These are phyloP conservation scores for Porphyrellus cyaneotinctus DNA, from an alignment of 768 basidiomycete species.

Conservation along the genomic window DNA sequence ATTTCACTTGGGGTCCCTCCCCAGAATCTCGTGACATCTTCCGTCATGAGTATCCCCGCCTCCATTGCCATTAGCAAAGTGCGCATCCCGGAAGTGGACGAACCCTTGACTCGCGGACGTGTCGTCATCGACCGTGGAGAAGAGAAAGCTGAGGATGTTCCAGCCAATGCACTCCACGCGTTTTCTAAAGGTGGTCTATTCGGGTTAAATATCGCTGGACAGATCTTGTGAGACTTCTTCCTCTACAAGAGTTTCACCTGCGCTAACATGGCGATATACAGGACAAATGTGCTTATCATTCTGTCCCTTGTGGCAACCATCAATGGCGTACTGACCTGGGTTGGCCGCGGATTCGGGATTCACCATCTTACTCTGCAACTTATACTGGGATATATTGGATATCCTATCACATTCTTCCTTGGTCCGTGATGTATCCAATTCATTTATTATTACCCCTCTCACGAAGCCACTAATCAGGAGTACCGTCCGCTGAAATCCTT, in stretches of 20 bases:
- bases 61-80: conserved; percentile 91
- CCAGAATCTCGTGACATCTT: conserved; percentile 79
- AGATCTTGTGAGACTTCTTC: conserved; percentile 60
- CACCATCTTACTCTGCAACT: conserved; percentile 79
- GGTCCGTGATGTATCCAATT: conserved; percentile 24
- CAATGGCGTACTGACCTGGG: conserved; percentile 86
- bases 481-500: conserved; percentile 78
- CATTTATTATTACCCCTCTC: background rate
- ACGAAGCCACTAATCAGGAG: conserved; percentile 38
- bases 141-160: conserved; percentile 44
- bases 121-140: conserved; percentile 80
- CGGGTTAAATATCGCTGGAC: conserved; percentile 81
- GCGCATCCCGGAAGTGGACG: conserved; percentile 78
- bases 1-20: conserved; percentile 74
- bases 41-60: conserved; percentile 93
- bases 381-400: conserved; percentile 82
- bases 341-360: conserved; percentile 83
- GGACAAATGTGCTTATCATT: conserved; percentile 82
- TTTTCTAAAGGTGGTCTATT: conserved; percentile 84
- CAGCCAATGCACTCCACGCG: conserved; percentile 83
- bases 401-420: conserved; percentile 80
- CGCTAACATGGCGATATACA: conserved; percentile 25
- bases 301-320: conserved; percentile 76
- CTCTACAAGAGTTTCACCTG: background rate
- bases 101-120: conserved; percentile 79